Percentiles rank a stretch among this genome's conserved stretches.
Conservation (phyloP, 805 yeast genomes). For the Wickerhamomyces xylosicus region DNA sequence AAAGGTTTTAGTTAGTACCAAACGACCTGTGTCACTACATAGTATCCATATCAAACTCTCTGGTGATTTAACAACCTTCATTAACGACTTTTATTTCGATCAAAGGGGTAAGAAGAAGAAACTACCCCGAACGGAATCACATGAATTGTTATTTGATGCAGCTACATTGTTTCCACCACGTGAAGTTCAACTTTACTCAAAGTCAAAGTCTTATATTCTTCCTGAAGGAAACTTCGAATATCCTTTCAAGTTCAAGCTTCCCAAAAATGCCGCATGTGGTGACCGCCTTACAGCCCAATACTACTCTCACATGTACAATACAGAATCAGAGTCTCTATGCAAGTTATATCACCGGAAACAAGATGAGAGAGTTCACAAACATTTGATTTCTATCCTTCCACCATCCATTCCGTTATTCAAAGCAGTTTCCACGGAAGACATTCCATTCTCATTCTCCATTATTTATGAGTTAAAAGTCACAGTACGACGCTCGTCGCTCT, state of each 20-base stretch:
- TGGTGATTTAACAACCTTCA: not conserved
- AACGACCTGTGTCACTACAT: not conserved
- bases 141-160: not conserved
- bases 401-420: not conserved
- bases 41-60: not conserved
- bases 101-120: not conserved
- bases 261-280: not conserved
- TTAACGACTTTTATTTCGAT: not conserved
- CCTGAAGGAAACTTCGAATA: not conserved
- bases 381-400: not conserved
- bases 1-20: not conserved
- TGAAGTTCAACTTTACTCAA: not conserved
- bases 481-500: not conserved
- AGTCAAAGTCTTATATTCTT: not conserved
- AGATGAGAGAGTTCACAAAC: not conserved
- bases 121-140: not conserved
- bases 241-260: not conserved
- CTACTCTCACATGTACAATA: not conserved
- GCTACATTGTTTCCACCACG: not conserved
- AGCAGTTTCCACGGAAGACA: not conserved
- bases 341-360: not conserved
- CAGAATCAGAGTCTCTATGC: not conserved
- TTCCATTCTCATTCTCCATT: not conserved
- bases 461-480: not conserved
- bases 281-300: not conserved